Base-by-base conservation (phyloP, 129 eudicot species). In the Logfia minima region DNA sequence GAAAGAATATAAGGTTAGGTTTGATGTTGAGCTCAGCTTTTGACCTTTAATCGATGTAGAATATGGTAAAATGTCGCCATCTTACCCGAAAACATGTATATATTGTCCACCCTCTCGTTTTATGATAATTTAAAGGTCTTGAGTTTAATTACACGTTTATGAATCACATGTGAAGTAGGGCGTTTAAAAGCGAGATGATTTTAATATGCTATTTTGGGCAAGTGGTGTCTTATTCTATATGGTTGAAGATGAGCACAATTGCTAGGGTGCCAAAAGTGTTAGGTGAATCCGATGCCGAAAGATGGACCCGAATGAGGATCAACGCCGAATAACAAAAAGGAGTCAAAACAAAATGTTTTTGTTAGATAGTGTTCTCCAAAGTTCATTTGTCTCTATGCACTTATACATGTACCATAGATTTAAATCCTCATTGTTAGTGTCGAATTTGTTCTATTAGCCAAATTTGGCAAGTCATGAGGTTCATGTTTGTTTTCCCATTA, bases 1-100 rank as follows among this genome's bases (percentile, higher is more conserved):
- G 67, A 65, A 45, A 82, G 91, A 79, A 87, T 87, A 76, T 79
- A 32, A 71, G 85, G 83, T 82, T 82, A 82, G 85, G 82, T 82
- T 72, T 72, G 68, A 56, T 72, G 72, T 52, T 72, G 64, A 26
- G 39, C 39, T 68, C 56, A 80, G 22, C 71, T 81, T 81, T 81
- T 68, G 80, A 68, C 84, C 31, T 31, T 29, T 68, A 19, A 59
- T 58, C 41, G 53, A 29, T 79, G 58, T 51, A 72, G 9, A 64
- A 24, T 21, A 79, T 72, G 68, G 83, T 65, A 72, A 79, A 9
- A 79, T 56, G 67, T 79, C 78, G 72, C 67, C 41, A 64, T 78
- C 70, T 68, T 17, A 18, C 71, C 21, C 18, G 4, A 66, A 23
- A 75, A 29, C 71, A 48, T 65, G 72, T 28, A 28, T 13, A 3